A percentile compares a stretch with the other conserved stretches of the same genome.
phyloP scores from a whole-genome alignment of 2,329 filamentous ascomycete species.

The Pseudogymnoascus pannorum region DNA sequence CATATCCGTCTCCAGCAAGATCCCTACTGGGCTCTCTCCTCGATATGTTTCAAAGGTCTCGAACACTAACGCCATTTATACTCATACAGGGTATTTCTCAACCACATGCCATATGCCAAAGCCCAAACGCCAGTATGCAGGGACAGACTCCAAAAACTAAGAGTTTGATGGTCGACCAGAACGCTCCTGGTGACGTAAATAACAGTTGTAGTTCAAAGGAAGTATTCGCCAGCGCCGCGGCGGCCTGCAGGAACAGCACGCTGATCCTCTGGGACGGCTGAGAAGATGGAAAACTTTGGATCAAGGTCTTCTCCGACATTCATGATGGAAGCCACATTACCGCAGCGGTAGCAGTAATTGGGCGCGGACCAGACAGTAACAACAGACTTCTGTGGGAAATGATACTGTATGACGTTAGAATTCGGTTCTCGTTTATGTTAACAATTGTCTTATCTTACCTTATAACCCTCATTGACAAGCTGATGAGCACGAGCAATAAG shows the following conservation, averaged over 20 bases:
- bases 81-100: constrained; percentile 11
- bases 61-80: constrained; percentile 9
- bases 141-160: constrained; percentile 7
- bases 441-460: constrained; percentile 34
- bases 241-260: constrained; percentile 69
- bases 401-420: constrained; percentile 53
- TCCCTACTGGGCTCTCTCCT: background rate
- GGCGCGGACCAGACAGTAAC: constrained; percentile 62
- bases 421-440: background rate
- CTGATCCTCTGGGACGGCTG: constrained; percentile 78
- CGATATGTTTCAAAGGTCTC: background rate
- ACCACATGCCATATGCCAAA: constrained; percentile 10
- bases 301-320: constrained; percentile 78
- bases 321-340: constrained; percentile 70
- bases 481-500: constrained; percentile 69
- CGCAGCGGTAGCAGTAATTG: constrained; percentile 41
- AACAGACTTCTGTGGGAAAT: constrained; percentile 90
- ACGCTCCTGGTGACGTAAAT: constrained; percentile 8
- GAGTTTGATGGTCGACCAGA: background rate
- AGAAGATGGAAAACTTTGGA: constrained; percentile 89
- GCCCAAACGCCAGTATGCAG: constrained; percentile 9
- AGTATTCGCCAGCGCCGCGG: constrained; percentile 62
- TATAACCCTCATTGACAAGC: constrained; percentile 70
- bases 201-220: constrained; percentile 41
- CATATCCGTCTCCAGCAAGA: background rate